phyloP scores from a whole-genome alignment of 192 early-diverging fungal genomes.

The Backusella circina region DNA sequence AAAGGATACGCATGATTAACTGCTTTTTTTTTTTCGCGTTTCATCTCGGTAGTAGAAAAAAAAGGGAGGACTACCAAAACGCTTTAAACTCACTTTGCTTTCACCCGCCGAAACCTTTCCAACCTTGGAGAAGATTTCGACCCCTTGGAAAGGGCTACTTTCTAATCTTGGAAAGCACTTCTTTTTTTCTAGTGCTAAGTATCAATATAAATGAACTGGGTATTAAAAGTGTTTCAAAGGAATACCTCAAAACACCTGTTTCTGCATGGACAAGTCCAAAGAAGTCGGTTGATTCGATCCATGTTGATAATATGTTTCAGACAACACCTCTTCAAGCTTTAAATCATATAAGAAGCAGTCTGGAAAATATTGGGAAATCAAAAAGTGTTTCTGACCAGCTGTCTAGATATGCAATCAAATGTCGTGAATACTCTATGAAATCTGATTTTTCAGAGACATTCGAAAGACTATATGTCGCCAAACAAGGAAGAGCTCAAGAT shows the following conservation, averaged over 20 bases:
- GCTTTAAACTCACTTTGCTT: too few relatives aligned
- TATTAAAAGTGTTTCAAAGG: slow-evolving; percentile 1
- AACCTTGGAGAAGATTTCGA: too few relatives aligned
- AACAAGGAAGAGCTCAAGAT: slow-evolving; percentile 8
- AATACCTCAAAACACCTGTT: slow-evolving; percentile 6
- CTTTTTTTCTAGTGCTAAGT: too few relatives aligned
- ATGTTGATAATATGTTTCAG: not conserved
- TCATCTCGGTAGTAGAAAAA: too few relatives aligned
- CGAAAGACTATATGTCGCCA: slow-evolving; percentile 8
- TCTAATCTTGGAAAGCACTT: too few relatives aligned
- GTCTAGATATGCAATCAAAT: slow-evolving; percentile 2
- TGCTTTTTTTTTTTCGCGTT: too few relatives aligned
- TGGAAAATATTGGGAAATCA: slow-evolving; percentile 1
- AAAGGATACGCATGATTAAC: too few relatives aligned
- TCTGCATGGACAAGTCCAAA: slow-evolving; percentile 5
- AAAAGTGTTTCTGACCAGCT: not conserved
- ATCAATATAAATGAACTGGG: not conserved
- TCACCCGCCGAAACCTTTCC: too few relatives aligned
- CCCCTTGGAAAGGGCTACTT: too few relatives aligned
- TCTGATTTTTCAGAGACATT: not conserved
- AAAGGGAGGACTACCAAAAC: too few relatives aligned
- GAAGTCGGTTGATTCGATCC: not conserved
- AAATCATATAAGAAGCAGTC: slow-evolving; percentile 1
- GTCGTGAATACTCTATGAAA: slow-evolving; percentile 7
- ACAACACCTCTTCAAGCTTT: slow-evolving; percentile 1